phyloP scores from a whole-genome alignment of 352 stramenopile genomes.

The Pythium brachiatum region DNA sequence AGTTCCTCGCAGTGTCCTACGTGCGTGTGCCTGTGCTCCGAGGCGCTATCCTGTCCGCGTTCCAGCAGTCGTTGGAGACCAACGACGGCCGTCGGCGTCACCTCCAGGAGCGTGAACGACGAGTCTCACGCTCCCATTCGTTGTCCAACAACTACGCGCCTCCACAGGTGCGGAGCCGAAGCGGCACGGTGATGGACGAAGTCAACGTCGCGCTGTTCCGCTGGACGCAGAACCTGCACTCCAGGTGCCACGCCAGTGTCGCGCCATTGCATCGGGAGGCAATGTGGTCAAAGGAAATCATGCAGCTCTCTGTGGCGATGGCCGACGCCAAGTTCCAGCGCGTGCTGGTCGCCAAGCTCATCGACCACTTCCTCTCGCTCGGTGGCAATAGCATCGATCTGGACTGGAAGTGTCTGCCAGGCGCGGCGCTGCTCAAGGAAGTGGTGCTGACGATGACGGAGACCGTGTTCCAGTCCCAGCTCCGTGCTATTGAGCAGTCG shows the following conservation, averaged over 20 bases:
- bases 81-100: conserved; percentile 9
- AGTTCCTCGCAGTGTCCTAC: conserved; percentile 54
- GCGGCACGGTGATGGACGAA: conserved; percentile 38
- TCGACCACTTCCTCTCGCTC: conserved; percentile 49
- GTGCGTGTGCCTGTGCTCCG: conserved; percentile 53
- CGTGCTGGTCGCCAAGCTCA: conserved; percentile 45
- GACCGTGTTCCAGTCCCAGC: conserved; percentile 40
- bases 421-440: conserved; percentile 41
- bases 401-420: conserved; percentile 68
- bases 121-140: neutral
- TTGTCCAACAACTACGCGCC: neutral
- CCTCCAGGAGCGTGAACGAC: conserved; percentile 11
- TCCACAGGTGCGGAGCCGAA: conserved; percentile 22
- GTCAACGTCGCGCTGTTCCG: conserved; percentile 52
- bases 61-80: conserved; percentile 33
- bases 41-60: conserved; percentile 43
- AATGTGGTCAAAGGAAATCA: conserved; percentile 41
- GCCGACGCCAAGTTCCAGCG: conserved; percentile 20
- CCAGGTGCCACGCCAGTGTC: conserved; percentile 51
- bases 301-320: conserved; percentile 25
- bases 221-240: conserved; percentile 47
- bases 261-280: conserved; percentile 43
- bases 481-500: conserved; percentile 39
- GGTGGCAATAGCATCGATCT: conserved; percentile 32
- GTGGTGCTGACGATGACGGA: conserved; percentile 40